Conservation (phyloP, 2,329 filamentous ascomycete genomes). For the Beauveria sp. region DNA sequence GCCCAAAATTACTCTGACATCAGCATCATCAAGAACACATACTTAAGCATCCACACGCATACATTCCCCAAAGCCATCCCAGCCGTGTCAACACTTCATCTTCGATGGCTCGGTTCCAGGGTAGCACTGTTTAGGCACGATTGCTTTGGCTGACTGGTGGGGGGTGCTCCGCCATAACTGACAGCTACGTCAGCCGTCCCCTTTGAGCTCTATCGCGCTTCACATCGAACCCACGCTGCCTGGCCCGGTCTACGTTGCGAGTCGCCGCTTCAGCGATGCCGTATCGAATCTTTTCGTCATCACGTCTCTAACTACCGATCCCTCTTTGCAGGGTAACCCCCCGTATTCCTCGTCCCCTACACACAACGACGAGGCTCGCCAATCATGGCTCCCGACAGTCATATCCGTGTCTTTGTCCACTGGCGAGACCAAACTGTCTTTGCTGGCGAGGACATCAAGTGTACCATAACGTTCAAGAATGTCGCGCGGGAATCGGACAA, state of each 20-base stretch:
- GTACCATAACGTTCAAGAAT: slow-evolving; percentile 95
- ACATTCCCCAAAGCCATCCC: too few species aligned
- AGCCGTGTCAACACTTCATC: neutral
- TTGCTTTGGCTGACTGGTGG: neutral
- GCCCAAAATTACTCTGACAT: too few species aligned
- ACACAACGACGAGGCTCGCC: neutral
- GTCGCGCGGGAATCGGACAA: slow-evolving; percentile 43
- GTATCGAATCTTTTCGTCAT: neutral
- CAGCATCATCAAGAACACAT: too few species aligned
- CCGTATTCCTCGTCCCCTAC: neutral
- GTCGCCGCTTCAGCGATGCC: slow-evolving; percentile 4
- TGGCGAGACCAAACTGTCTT: slow-evolving; percentile 95
- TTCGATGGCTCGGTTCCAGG: neutral
- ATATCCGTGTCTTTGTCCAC: slow-evolving; percentile 82
- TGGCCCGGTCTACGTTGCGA: neutral
- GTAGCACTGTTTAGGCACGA: neutral
- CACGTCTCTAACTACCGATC: neutral
- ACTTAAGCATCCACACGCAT: neutral
- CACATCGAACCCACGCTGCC: neutral
- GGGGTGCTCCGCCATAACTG: slow-evolving; percentile 1
- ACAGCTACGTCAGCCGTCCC: slow-evolving; percentile 8
- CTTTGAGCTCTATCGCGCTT: slow-evolving; percentile 1
- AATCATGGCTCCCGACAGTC: slow-evolving; percentile 42
- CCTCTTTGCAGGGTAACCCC: neutral
- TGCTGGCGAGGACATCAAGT: slow-evolving; percentile 91